A percentile compares a stretch with the other conserved stretches of the same genome.
Evolutionary conservation across 2,329 filamentous ascomycete genomes (phyloP).

Genomic region (Clathrospora elynae): DNA sequence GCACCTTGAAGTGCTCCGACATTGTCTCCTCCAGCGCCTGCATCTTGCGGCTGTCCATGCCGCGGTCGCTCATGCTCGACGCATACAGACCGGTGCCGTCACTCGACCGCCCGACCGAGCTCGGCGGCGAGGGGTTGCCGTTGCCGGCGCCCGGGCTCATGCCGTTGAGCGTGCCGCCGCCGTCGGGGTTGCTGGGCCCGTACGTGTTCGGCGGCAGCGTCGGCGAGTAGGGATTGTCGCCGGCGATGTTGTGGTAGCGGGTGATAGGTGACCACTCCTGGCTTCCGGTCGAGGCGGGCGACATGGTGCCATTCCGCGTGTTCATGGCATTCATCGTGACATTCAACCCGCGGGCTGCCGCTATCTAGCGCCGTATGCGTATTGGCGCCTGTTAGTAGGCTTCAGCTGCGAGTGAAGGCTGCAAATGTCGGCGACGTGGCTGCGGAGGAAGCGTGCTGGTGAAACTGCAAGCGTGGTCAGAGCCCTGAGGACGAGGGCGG

Average conservation of each 20-base stretch:
- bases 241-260: conserved; percentile 44
- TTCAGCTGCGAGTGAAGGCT: conserved; percentile 6
- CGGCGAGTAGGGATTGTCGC: conserved; percentile 49
- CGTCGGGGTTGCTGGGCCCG: conserved; percentile 46
- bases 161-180: conserved; percentile 59
- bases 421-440: conserved; percentile 9
- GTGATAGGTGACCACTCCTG: conserved; percentile 51
- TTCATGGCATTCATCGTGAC: conserved; percentile 35
- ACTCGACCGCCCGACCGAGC: conserved; percentile 84
- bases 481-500: conserved; percentile 12
- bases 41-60: conserved; percentile 63
- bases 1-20: conserved; percentile 77
- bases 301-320: conserved; percentile 48
- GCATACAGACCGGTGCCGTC: conserved; percentile 73
- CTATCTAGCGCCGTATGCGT: conserved; percentile 26
- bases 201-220: conserved; percentile 43
- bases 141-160: conserved; percentile 49
- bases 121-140: conserved; percentile 78
- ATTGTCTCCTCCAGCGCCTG: conserved; percentile 70
- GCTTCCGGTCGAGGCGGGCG: conserved; percentile 49
- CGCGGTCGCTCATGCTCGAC: conserved; percentile 57
- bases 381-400: conserved; percentile 10
- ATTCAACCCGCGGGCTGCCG: conserved; percentile 29
- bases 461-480: conserved; percentile 23
- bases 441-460: conserved; percentile 16